Base-by-base conservation (phyloP, 495 filamentous ascomycete species). In the Cercophora newfieldiana region DNA sequence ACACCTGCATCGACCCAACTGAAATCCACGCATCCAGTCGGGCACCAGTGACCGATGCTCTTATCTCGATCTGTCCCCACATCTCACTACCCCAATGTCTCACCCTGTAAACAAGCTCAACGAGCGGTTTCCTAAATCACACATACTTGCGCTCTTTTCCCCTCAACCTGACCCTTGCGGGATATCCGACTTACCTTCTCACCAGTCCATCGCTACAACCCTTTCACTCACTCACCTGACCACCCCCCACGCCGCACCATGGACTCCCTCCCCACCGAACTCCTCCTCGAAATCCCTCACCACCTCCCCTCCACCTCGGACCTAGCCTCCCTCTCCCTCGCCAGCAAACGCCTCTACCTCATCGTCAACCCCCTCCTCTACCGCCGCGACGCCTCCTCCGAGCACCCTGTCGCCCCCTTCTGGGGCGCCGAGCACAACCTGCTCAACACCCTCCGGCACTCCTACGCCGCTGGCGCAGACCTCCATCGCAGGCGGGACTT, bases 241-340 rank as follows among this genome's bases (percentile, higher is more conserved):
- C 24, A 7, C 24, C 24, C n/a, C 24, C 24, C 50, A 24, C 24
- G 18, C 14, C 3, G n/a, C 6, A 51, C 1, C 18, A 64, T 64
- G 51, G 61, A 56, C 2, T 26, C 51, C 18, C 65, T 67, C 37
- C 59, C 65, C 1, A 48, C 53, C 7, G 59, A 62, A 31, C 30
- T 66, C 21, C 18, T 66, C 22, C 21, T 62, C 29, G 65, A 66
- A 48, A 61, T 66, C 18, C 58, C 65, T 25, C 49, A 49, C 28
- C 30, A 66, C 57, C 65, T 66, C 16, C 30, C 49, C 16, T 22
- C 33, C 5, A 28, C 44, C 29, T 10, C 29, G 18, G 49, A 61
- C n/a, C 65, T 66, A 5, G 50, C 59, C 30, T 7, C 59, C 10
- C 65, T 67, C 10, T 33, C 59, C 0, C 18, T 22, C 8, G 22